These are phyloP conservation scores for Oryza glaberrima DNA, from an alignment of 176 grass and related monocot species.

Conservation along the genomic window DNA sequence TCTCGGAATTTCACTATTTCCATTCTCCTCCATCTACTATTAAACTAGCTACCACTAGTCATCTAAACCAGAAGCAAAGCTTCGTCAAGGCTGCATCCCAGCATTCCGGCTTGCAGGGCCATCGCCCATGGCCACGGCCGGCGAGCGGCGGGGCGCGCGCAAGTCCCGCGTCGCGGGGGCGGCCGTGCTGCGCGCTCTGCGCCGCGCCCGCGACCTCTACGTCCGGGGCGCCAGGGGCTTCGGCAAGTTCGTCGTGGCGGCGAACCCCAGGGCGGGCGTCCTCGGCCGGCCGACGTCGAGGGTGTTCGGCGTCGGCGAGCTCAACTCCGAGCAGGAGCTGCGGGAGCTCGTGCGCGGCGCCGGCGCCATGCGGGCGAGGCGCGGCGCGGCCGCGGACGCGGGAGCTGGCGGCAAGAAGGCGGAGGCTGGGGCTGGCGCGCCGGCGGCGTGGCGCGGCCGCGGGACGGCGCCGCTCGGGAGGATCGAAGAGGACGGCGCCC, in stretches of 20 bases:
- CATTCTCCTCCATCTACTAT: no score
- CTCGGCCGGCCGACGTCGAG: conserved; percentile 30
- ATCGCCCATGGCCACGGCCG: background rate
- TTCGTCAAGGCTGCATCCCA: background rate
- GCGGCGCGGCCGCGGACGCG: no score
- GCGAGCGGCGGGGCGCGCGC: background rate
- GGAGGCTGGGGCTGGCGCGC: background rate
- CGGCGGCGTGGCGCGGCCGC: background rate
- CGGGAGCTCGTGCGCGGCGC: conserved; percentile 13
- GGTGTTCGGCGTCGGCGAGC: conserved; percentile 9
- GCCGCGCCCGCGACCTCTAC: conserved; percentile 34
- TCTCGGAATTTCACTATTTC: no score
- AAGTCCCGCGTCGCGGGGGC: background rate
- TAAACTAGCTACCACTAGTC: no score
- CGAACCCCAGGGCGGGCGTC: conserved; percentile 19
- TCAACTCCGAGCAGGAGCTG: conserved; percentile 11
- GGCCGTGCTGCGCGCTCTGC: conserved; percentile 27
- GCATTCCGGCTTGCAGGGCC: background rate
- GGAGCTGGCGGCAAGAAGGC: background rate
- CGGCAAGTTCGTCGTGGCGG: conserved; percentile 24
- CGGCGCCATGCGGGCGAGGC: conserved; percentile 1
- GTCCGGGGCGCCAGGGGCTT: conserved; percentile 22
- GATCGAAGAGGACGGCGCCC: conserved; percentile 13
- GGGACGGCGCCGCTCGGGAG: background rate
- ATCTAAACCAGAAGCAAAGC: background rate